These are phyloP conservation scores for Kandelia obovata DNA, from an alignment of 345 rosid genomes.

Conservation along the genomic window DNA sequence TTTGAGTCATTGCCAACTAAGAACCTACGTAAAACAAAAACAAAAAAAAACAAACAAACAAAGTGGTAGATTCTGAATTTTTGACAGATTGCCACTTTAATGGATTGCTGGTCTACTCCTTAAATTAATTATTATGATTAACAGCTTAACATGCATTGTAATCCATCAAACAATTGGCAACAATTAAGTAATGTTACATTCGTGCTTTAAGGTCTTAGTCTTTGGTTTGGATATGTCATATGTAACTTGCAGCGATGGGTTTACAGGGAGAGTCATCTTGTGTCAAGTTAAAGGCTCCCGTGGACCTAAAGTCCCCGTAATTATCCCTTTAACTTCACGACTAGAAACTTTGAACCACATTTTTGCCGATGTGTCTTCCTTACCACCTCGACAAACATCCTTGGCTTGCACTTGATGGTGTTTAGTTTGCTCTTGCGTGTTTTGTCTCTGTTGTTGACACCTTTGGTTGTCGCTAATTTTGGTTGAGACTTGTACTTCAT, in stretches of 20 bases:
- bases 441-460: neutral
- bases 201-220: no score
- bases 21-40: neutral
- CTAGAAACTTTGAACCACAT: neutral
- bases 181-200: no score
- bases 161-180: no score
- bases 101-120: neutral
- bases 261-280: slow-evolving; percentile 31
- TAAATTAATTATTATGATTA: no score
- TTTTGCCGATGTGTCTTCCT: neutral
- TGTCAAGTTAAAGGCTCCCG: slow-evolving; percentile 49
- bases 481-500: neutral
- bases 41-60: no score
- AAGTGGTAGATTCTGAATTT: neutral
- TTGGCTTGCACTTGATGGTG: neutral
- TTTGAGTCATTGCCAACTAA: neutral
- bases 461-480: neutral
- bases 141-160: no score
- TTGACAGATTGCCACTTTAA: neutral
- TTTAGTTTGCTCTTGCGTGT: slow-evolving; percentile 13
- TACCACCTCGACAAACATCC: neutral
- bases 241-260: slow-evolving; percentile 29
- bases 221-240: slow-evolving; percentile 23
- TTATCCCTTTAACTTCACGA: slow-evolving; percentile 12
- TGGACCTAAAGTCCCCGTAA: neutral